Conservation (phyloP, 108 stramenopile species). For the Craspedostauros australis region DNA sequence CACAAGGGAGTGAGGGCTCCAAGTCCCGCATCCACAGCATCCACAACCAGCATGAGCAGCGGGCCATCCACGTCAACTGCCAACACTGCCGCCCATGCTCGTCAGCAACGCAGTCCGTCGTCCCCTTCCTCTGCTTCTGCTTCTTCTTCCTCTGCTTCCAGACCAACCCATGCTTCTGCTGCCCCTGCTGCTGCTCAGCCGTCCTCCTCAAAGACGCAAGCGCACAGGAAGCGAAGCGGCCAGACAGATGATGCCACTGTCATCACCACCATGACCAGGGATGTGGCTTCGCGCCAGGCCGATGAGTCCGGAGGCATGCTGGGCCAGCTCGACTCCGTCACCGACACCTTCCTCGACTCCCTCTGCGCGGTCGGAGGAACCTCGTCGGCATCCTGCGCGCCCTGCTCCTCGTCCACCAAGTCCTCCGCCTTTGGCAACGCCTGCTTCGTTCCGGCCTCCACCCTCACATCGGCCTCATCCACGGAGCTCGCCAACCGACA, state of each 20-base stretch:
- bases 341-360: slow-evolving; percentile 19
- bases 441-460: background rate
- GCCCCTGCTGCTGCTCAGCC: background rate
- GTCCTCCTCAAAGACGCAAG: background rate
- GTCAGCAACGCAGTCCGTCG: too few species aligned
- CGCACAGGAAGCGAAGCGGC: background rate
- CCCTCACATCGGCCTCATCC: background rate
- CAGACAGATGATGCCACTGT: background rate
- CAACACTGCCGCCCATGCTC: too few species aligned
- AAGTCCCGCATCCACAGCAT: too few species aligned
- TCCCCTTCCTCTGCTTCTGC: too few species aligned
- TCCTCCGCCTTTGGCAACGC: background rate
- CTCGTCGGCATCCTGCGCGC: background rate
- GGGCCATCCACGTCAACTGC: too few species aligned
- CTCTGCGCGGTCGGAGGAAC: too few species aligned
- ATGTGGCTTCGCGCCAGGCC: too few species aligned
- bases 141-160: background rate
- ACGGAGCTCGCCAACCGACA: background rate
- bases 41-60: too few species aligned
- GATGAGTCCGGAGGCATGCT: too few species aligned
- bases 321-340: slow-evolving; percentile 6
- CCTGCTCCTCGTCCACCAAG: background rate
- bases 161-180: background rate
- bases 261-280: background rate
- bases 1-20: too few species aligned